A percentile compares a stretch with the other conserved stretches of the same genome.
These are phyloP conservation scores for Graphilbum sp. DNA, from an alignment of 2,329 filamentous ascomycete genomes.

Conservation along the genomic window DNA sequence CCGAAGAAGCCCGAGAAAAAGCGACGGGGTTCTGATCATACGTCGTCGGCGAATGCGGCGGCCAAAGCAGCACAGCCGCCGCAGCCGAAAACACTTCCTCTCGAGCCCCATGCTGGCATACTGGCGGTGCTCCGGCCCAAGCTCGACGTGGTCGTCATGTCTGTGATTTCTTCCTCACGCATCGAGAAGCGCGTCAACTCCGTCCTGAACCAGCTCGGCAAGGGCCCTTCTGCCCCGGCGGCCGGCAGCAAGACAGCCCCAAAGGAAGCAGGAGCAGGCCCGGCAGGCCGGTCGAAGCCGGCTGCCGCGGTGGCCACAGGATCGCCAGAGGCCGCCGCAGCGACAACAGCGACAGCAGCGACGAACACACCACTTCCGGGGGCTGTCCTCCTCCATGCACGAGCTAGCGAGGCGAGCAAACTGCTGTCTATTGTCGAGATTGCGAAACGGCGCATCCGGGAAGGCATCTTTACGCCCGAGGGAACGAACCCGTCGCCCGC, in stretches of 20 bases:
- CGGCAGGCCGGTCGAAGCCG: no score
- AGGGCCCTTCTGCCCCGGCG: background rate
- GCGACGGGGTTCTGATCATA: no score
- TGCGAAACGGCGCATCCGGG: slow-evolving; percentile 37
- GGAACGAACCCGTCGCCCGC: background rate
- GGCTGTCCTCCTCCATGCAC: slow-evolving; percentile 33
- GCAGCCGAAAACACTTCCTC: slow-evolving; percentile 12
- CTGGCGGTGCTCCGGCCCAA: slow-evolving; percentile 25
- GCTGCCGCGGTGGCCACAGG: no score
- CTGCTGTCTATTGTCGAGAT: slow-evolving; percentile 54
- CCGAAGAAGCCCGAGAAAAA: no score
- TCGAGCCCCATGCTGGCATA: slow-evolving; percentile 23
- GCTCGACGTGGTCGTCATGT: slow-evolving; percentile 33
- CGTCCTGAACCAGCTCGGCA: slow-evolving; percentile 26
- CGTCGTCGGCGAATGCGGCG: background rate
- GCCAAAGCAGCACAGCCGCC: background rate
- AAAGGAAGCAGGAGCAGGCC: no score
- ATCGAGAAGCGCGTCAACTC: slow-evolving; percentile 37
- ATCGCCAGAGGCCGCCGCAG: background rate
- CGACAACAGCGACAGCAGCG: background rate
- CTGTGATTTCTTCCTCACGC: slow-evolving; percentile 41
- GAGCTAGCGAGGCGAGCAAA: slow-evolving; percentile 39
- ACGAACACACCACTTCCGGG: slow-evolving; percentile 11
- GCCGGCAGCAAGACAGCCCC: no score
- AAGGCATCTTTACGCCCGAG: slow-evolving; percentile 12